Percentiles rank a stretch among this genome's conserved stretches.
phyloP scores from a whole-genome alignment of 768 basidiomycete genomes.

The Glaciozyma martinii region DNA sequence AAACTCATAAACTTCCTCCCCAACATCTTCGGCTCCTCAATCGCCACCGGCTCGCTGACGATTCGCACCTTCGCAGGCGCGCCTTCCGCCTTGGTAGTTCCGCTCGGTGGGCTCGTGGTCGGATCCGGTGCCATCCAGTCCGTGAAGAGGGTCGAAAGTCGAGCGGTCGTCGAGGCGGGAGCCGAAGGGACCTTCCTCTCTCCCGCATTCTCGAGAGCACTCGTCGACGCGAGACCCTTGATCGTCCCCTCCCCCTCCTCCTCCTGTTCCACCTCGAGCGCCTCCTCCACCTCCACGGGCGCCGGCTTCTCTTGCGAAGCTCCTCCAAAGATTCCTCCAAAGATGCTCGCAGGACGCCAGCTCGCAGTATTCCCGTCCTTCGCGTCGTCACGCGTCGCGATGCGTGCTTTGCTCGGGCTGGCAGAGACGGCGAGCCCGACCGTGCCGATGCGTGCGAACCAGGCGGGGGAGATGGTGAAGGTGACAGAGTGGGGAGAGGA shows the following conservation, averaged over 20 bases:
- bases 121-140: constrained; percentile 26
- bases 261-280: constrained; percentile 48
- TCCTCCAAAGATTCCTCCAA: constrained; percentile 46
- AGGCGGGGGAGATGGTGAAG: constrained; percentile 24
- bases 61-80: constrained; percentile 2
- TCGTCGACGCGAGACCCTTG: constrained; percentile 16
- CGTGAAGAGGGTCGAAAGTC: constrained; percentile 33
- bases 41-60: constrained; percentile 23
- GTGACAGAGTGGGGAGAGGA: background rate
- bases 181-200: background rate
- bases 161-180: constrained; percentile 7
- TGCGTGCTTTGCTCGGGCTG: background rate
- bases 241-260: constrained; percentile 38
- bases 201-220: background rate
- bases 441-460: constrained; percentile 23
- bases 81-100: background rate
- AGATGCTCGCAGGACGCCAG: constrained; percentile 68
- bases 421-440: constrained; percentile 5
- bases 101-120: background rate
- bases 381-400: constrained; percentile 33
- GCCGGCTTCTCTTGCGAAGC: constrained; percentile 3
- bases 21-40: constrained; percentile 33
- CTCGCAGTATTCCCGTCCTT: constrained; percentile 31
- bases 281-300: too few relatives aligned
- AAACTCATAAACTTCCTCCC: constrained; percentile 25